Conservation (phyloP, 164 flowering plant species). For the Buxus sempervirens region DNA sequence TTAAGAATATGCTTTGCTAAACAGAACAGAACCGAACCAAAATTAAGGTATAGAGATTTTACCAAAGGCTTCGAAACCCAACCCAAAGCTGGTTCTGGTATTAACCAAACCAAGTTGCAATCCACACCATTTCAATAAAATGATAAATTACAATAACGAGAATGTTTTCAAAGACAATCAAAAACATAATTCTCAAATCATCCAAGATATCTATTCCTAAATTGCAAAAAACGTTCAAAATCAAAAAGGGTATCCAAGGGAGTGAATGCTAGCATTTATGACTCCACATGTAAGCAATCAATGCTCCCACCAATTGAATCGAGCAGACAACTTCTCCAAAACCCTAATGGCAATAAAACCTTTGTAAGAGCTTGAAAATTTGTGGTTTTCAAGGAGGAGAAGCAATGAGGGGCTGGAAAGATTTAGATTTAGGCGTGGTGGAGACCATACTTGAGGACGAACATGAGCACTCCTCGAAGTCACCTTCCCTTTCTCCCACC, state of each 20-base stretch:
- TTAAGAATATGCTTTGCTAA: no score
- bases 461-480: slow-evolving; percentile 28
- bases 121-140: no score
- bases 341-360: slow-evolving; percentile 9
- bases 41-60: no score
- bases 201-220: not conserved
- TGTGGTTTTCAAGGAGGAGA: not conserved
- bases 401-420: slow-evolving; percentile 43
- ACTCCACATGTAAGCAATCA: slow-evolving; percentile 45
- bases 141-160: no score
- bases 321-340: not conserved
- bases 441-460: slow-evolving; percentile 79
- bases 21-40: no score
- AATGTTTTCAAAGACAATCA: no score
- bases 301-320: slow-evolving; percentile 21
- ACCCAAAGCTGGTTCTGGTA: no score
- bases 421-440: slow-evolving; percentile 51
- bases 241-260: not conserved
- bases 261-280: slow-evolving; percentile 42
- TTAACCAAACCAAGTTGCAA: no score
- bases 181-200: not conserved
- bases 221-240: not conserved
- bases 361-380: not conserved
- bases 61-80: no score
- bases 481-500: slow-evolving; percentile 30